Evolutionary conservation across 129 eudicot species (phyloP).

Genomic region (Ambrosia artemisiifolia): DNA sequence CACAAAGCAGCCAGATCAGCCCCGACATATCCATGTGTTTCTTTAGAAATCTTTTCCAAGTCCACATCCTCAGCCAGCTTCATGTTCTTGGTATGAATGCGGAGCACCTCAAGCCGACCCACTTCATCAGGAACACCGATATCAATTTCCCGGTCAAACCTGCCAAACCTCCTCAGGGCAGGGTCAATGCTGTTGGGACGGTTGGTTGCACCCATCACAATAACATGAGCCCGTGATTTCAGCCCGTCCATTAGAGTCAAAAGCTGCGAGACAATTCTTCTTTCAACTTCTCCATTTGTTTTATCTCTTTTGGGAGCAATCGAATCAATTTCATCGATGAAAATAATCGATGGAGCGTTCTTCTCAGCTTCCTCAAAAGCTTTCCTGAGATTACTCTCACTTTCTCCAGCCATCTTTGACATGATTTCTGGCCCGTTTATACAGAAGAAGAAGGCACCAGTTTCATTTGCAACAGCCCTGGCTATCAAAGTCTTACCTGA

Average conservation of each 20-base stretch:
- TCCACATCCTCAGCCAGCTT: conserved; percentile 90
- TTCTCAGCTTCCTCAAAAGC: conserved; percentile 97
- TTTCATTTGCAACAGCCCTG: conserved; percentile 93
- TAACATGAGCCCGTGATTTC: conserved; percentile 87
- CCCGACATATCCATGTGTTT: conserved; percentile 95
- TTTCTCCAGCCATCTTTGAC: conserved; percentile 98
- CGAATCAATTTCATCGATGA: conserved; percentile 91
- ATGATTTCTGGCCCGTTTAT: conserved; percentile 94
- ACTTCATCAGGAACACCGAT: conserved; percentile 97
- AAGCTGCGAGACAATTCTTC: conserved; percentile 93
- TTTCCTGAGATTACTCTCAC: conserved; percentile 91
- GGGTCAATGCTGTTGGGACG: conserved; percentile 99
- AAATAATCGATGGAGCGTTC: conserved; percentile 84
- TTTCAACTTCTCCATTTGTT: conserved; percentile 92
- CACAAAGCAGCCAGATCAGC: conserved; percentile 96
- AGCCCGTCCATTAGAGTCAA: conserved; percentile 94
- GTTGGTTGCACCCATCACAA: conserved; percentile 97
- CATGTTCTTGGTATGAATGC: conserved; percentile 96
- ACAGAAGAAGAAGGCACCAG: conserved; percentile 93
- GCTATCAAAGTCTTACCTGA: conserved; percentile 94
- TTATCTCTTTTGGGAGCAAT: conserved; percentile 96
- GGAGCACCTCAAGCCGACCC: conserved; percentile 91
- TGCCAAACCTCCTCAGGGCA: conserved; percentile 85
- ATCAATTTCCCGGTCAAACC: conserved; percentile 92
- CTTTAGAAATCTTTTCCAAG: conserved; percentile 78